Evolutionary conservation across 345 rosid genomes (phyloP), one percentile per base, ranked within the genome.

Genomic region (Camelina laxa): DNA sequence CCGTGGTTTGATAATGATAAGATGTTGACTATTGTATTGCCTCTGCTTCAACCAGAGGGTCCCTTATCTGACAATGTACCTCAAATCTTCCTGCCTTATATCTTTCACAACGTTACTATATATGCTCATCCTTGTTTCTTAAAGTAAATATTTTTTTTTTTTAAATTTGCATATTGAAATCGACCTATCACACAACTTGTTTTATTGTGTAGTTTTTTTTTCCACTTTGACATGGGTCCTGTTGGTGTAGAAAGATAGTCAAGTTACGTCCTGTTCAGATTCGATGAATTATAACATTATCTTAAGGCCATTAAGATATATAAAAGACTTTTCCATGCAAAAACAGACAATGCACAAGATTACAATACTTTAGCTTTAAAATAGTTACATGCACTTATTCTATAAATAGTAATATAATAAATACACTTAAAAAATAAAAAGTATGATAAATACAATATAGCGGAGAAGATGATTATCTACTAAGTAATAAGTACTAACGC

Each of bases 11-110:
- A 35, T 56, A 54, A 73, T 73, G 39, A 65, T 73, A 73, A 54
- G 22, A 42, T 64, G 19, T 64, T 73, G 64, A 64, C 64, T 42
- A 53, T 73, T 73, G 64, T 24, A 54, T 42, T 73, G 38, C 47
- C 55, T 54, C 70, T 73, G 44, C 9, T 4, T 16, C 63, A 42
- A 0, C 1, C 12, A n/a, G 15, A 73, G 49, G 77, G 71, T 33
- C 41, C 58, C 58, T 55, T 45, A 49, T n/a, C 58, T 33, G 70
- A 56, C 65, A 73, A 3, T 65, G 65, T 33, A 47, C 71, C 41
- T 47, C 6, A 20, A 31, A 36, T 31, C 66, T 71, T 54, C 35
- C 27, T 14, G 27, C 24, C 57, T 45, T 64, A 6, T 55, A 51
- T 51, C 7, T 31, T 6, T 54, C 38, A 39, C 44, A 61, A 51